Conservation (phyloP, 2,329 filamentous ascomycete species). For the Ramularia endophylla region DNA sequence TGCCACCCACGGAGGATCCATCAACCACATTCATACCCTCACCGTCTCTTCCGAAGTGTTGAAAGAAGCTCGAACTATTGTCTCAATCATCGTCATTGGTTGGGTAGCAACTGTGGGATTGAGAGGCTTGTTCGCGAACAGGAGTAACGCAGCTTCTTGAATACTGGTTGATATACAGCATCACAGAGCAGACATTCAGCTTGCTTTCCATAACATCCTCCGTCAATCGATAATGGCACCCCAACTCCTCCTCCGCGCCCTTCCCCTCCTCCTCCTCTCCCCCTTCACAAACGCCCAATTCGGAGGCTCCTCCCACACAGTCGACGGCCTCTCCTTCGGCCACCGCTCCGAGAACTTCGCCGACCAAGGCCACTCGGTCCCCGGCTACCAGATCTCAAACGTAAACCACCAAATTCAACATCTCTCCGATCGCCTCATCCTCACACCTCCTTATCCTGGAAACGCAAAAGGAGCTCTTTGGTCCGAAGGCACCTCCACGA, state of each 20-base stretch:
- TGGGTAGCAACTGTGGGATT: conserved; percentile 27
- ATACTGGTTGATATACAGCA: too few relatives aligned
- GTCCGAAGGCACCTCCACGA: conserved; percentile 59
- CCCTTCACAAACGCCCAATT: conserved; percentile 21
- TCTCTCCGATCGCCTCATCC: conserved; percentile 83
- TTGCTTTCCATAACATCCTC: too few relatives aligned
- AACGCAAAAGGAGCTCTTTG: conserved; percentile 80
- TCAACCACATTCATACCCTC: conserved; percentile 45
- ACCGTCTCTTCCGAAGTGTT: conserved; percentile 46
- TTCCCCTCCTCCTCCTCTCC: conserved; percentile 23
- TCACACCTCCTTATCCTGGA: conserved; percentile 83
- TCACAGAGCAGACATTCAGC: too few relatives aligned
- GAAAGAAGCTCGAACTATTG: conserved; percentile 47
- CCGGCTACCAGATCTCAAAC: conserved; percentile 51
- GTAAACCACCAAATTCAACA: conserved; percentile 53
- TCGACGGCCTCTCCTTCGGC: conserved; percentile 61
- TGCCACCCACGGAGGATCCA: conserved; percentile 30
- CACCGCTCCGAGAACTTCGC: conserved; percentile 38
- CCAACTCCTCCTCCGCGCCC: conserved; percentile 21
- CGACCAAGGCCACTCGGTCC: conserved; percentile 46
- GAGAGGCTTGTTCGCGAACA: conserved; percentile 16
- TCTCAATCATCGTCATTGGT: conserved; percentile 41
- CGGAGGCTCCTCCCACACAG: conserved; percentile 22
- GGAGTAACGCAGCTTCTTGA: neutral
- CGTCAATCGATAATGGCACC: conserved; percentile 15